A percentile compares a stretch with the other conserved stretches of the same genome.
These are phyloP conservation scores for Petrea volubilis DNA, from an alignment of 257 asterid genomes.

Conservation along the genomic window DNA sequence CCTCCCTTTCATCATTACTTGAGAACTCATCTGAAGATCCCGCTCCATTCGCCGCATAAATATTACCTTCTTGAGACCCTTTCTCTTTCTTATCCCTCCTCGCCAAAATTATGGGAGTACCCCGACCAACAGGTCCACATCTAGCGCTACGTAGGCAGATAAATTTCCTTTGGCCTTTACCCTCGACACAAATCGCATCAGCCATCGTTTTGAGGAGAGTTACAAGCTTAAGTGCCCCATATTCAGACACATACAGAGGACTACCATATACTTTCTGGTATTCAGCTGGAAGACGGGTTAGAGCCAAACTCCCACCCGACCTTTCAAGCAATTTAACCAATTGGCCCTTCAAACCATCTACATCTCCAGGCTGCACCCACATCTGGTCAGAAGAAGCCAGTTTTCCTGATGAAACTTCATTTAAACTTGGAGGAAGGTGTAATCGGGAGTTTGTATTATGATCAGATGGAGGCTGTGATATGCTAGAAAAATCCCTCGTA, in stretches of 20 bases:
- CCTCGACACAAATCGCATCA: slow-evolving; percentile 46
- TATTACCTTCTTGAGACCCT: too few species aligned
- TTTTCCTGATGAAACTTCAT: slow-evolving; percentile 36
- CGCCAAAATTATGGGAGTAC: slow-evolving; percentile 24
- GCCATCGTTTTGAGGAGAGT: slow-evolving; percentile 62
- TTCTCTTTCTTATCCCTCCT: slow-evolving; percentile 49
- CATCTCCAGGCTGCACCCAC: slow-evolving; percentile 73
- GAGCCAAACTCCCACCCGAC: slow-evolving; percentile 56
- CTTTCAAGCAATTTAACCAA: slow-evolving; percentile 60
- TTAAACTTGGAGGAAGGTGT: slow-evolving; percentile 36
- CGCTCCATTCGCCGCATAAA: too few species aligned
- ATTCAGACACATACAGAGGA: slow-evolving; percentile 60
- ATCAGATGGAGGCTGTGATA: slow-evolving; percentile 47
- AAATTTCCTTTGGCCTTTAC: slow-evolving; percentile 48
- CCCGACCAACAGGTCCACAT: slow-evolving; percentile 33
- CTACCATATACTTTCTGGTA: slow-evolving; percentile 64
- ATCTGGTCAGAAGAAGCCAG: slow-evolving; percentile 28
- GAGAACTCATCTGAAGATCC: slow-evolving; percentile 57
- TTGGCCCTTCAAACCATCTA: slow-evolving; percentile 62
- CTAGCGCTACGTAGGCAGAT: slow-evolving; percentile 45
- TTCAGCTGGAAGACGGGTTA: slow-evolving; percentile 55
- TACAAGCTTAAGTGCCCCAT: slow-evolving; percentile 55
- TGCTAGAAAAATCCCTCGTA: slow-evolving; percentile 35
- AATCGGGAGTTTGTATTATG: slow-evolving; percentile 33
- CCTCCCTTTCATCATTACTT: slow-evolving; percentile 27